Evolutionary conservation across 2,329 filamentous ascomycete genomes (phyloP), one percentile per base, ranked within the genome.

Genomic region (Chalaropsis ovoidea): DNA sequence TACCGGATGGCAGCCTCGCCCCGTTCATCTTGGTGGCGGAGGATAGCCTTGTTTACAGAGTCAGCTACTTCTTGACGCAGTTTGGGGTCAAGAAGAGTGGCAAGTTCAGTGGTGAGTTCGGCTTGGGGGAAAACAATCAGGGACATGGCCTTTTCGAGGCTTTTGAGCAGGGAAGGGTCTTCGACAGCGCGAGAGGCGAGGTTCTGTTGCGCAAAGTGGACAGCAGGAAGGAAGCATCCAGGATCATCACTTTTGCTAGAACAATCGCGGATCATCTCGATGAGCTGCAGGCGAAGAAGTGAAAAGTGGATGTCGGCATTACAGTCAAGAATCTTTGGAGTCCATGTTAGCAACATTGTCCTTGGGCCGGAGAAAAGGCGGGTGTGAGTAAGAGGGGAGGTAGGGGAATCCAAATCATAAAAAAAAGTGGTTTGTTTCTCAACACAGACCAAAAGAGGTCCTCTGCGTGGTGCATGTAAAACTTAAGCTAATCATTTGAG

Each of bases 401-500:
- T 27, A 7, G 19, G 31, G 41, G 35, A 61, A 60, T 22, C 19
- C 47, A 70, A 67, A 69, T 77, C 75, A 77, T 76, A 73, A 76
- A 74, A 77, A 56, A 78, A 78, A 60, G 81, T 85, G 82, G 82
- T 83, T 67, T 84, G 80, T 86, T 86, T 85, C 82, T 97, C 93
- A 95, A 95, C 94, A 94, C 84, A 77, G 84, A 86, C 84, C 81
- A 80, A 83, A 86, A 67, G 60, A 61, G 64, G 85, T 82, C 81
- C 81, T 84, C 97, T 94, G 94, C 91, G 94, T 99, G 94, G 94
- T 99, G 94, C 94, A 99, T 99, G 93, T 82, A 95, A 86, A 92
- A 88, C 82, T 82, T 73, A 75, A 73, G 81, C 89, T 96, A 96
- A 99, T 99, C 94, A 94, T 92, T 77, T 83, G 81, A 83, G 78